A percentile compares a stretch with the other conserved stretches of the same genome.
phyloP scores from a whole-genome alignment of 768 basidiomycete genomes.

The Suillus discolor region DNA sequence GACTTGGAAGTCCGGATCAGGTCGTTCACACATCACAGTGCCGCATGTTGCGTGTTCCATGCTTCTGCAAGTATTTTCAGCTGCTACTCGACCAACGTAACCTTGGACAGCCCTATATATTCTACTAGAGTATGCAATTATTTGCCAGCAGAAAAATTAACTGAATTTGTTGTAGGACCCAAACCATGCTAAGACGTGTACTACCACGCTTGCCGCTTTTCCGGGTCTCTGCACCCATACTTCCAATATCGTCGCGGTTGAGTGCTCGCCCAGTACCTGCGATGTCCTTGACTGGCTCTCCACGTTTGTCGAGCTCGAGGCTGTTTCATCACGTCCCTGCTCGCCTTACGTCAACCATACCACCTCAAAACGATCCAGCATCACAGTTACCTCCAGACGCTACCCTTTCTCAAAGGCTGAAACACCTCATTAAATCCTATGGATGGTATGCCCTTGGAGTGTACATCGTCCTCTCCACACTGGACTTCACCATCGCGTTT shows the following conservation, averaged over 20 bases:
- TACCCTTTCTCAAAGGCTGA: slow-evolving; percentile 70
- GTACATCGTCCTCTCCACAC: slow-evolving; percentile 68
- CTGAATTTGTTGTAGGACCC: not conserved
- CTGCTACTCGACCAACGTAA: not conserved
- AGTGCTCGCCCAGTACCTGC: slow-evolving; percentile 32
- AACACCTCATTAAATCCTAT: slow-evolving; percentile 85
- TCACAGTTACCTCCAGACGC: slow-evolving; percentile 47
- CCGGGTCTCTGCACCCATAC: slow-evolving; percentile 47
- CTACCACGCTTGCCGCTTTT: slow-evolving; percentile 50
- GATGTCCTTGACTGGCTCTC: slow-evolving; percentile 29
- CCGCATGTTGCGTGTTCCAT: slow-evolving; percentile 1
- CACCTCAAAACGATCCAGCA: slow-evolving; percentile 11
- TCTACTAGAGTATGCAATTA: slow-evolving; percentile 2
- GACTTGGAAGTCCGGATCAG: slow-evolving; percentile 6
- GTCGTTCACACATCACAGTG: not conserved
- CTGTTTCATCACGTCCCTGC: slow-evolving; percentile 52
- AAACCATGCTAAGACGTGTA: slow-evolving; percentile 40
- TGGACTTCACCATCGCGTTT: slow-evolving; percentile 89
- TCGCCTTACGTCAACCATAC: slow-evolving; percentile 43
- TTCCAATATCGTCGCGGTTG: slow-evolving; percentile 49
- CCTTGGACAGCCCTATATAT: not conserved
- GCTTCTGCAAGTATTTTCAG: not conserved
- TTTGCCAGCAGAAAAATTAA: not conserved
- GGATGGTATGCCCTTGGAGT: slow-evolving; percentile 96
- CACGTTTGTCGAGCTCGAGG: slow-evolving; percentile 40